Percentiles rank a stretch among this genome's conserved stretches.
Conservation (phyloP, 1,284 basidiomycete species). For the Acaromyces ingoldii region DNA sequence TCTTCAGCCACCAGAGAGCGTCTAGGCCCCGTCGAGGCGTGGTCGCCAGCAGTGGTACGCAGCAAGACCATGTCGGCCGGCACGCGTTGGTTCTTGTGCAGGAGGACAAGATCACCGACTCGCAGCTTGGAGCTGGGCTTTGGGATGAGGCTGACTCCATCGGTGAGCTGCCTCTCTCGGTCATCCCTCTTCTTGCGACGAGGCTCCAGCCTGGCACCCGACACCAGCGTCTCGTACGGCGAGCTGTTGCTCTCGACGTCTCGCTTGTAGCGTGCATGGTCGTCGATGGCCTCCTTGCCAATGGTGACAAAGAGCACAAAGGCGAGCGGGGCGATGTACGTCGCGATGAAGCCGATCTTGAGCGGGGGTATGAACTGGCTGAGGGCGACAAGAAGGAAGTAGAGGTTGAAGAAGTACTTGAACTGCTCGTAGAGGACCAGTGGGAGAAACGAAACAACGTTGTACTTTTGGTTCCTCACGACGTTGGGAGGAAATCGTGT, state of each 20-base stretch:
- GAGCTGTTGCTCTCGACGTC: slow-evolving; percentile 93
- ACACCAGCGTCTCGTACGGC: slow-evolving; percentile 74
- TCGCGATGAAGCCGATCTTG: slow-evolving; percentile 95
- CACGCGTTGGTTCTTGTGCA: slow-evolving; percentile 96
- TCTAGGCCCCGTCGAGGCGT: slow-evolving; percentile 27
- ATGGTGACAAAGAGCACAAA: slow-evolving; percentile 93
- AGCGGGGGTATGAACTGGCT: slow-evolving; percentile 93
- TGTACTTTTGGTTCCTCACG: slow-evolving; percentile 97
- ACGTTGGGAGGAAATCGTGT: slow-evolving; percentile 65
- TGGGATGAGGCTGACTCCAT: neutral
- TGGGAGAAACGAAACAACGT: slow-evolving; percentile 85
- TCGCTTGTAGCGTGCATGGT: slow-evolving; percentile 84
- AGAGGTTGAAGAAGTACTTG: slow-evolving; percentile 99
- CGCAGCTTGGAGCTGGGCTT: slow-evolving; percentile 75
- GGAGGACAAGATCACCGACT: slow-evolving; percentile 82
- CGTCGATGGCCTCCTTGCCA: slow-evolving; percentile 97
- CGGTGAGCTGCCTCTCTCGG: too few relatives aligned
- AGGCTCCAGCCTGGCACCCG: slow-evolving; percentile 22
- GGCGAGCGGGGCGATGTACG: slow-evolving; percentile 90
- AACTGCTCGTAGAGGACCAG: slow-evolving; percentile 98
- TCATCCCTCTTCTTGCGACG: neutral
- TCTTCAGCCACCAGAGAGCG: neutral
- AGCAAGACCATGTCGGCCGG: slow-evolving; percentile 91
- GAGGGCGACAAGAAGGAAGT: slow-evolving; percentile 92
- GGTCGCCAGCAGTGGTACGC: slow-evolving; percentile 60